phyloP scores from a whole-genome alignment of 2,329 filamentous ascomycete species.

The Biscogniauxia sp. region DNA sequence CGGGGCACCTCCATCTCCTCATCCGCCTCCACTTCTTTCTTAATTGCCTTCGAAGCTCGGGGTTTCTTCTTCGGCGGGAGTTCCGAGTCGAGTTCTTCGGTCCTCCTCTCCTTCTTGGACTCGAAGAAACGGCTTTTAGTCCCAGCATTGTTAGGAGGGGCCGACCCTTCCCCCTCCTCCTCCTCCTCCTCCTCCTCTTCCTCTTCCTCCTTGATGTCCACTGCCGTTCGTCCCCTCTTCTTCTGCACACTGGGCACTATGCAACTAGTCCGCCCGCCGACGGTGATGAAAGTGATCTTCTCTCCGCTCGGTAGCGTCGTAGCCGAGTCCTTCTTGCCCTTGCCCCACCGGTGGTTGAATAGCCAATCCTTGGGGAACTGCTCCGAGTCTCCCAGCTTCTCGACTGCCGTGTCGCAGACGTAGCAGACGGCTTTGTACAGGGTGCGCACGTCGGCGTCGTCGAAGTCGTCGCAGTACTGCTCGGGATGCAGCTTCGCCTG shows the following conservation, averaged over 20 bases:
- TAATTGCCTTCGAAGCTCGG: slow-evolving; percentile 17
- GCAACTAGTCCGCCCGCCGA: slow-evolving; percentile 88
- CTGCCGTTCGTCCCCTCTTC: slow-evolving; percentile 55
- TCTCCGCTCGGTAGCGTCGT: slow-evolving; percentile 77
- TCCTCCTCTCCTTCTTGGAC: slow-evolving; percentile 8
- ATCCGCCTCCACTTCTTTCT: slow-evolving; percentile 26
- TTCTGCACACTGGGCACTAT: slow-evolving; percentile 84
- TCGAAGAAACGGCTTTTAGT: slow-evolving; percentile 25
- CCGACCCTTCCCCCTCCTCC: neutral
- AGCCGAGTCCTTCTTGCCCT: slow-evolving; percentile 71
- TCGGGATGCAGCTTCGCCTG: slow-evolving; percentile 88
- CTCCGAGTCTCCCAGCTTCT: slow-evolving; percentile 75
- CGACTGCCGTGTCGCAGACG: slow-evolving; percentile 78
- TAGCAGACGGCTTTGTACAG: slow-evolving; percentile 73
- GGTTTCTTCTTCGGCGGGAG: slow-evolving; percentile 22
- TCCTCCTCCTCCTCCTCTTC: slow-evolving; percentile 4
- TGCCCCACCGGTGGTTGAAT: slow-evolving; percentile 85
- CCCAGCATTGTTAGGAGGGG: slow-evolving; percentile 8
- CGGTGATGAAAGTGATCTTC: slow-evolving; percentile 80
- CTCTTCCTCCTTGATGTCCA: slow-evolving; percentile 39
- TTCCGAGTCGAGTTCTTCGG: slow-evolving; percentile 12
- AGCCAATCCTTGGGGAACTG: slow-evolving; percentile 86
- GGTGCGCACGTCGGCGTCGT: slow-evolving; percentile 64
- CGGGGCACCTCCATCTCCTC: slow-evolving; percentile 16
- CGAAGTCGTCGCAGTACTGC: slow-evolving; percentile 84